These are phyloP conservation scores for Salisapilia sapeloensis DNA, from an alignment of 352 stramenopile genomes.

Conservation along the genomic window DNA sequence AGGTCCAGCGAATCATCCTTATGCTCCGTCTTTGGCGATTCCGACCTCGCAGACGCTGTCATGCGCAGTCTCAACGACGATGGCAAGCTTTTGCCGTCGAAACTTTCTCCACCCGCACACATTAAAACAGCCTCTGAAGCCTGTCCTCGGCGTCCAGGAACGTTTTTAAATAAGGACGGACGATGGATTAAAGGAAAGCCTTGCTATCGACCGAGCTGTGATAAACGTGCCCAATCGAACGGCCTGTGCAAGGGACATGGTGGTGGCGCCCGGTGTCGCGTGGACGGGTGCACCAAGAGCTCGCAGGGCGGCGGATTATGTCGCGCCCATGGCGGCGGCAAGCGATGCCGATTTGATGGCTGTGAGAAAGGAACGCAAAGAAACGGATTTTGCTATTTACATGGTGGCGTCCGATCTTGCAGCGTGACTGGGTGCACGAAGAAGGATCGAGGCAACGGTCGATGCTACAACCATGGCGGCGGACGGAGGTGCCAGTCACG, in stretches of 20 bases:
- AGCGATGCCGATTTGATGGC: conserved; percentile 49
- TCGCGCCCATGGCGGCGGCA: conserved; percentile 61
- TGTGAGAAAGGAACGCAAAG: conserved; percentile 68
- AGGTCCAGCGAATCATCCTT: conserved; percentile 19
- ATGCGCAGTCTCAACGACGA: conserved; percentile 55
- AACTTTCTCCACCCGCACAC: too few species aligned
- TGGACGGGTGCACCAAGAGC: conserved; percentile 54
- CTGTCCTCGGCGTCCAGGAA: conserved; percentile 48
- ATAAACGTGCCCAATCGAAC: conserved; percentile 68
- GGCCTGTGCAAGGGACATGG: conserved; percentile 67
- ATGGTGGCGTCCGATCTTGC: conserved; percentile 61
- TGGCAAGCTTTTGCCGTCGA: too few species aligned
- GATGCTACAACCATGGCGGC: conserved; percentile 63
- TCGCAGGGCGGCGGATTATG: conserved; percentile 62
- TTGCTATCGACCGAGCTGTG: conserved; percentile 47
- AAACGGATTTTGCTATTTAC: conserved; percentile 67
- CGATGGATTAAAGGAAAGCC: conserved; percentile 79
- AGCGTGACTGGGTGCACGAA: conserved; percentile 50
- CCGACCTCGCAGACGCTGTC: conserved; percentile 64
- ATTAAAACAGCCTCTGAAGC: too few species aligned
- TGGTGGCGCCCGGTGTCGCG: conserved; percentile 58
- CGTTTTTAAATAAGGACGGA: conserved; percentile 81
- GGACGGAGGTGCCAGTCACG: conserved; percentile 48
- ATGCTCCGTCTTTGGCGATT: conserved; percentile 59
- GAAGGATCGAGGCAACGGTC: conserved; percentile 73